Conservation (phyloP, 805 yeast genomes). For the Barnettozyma siamensis region DNA sequence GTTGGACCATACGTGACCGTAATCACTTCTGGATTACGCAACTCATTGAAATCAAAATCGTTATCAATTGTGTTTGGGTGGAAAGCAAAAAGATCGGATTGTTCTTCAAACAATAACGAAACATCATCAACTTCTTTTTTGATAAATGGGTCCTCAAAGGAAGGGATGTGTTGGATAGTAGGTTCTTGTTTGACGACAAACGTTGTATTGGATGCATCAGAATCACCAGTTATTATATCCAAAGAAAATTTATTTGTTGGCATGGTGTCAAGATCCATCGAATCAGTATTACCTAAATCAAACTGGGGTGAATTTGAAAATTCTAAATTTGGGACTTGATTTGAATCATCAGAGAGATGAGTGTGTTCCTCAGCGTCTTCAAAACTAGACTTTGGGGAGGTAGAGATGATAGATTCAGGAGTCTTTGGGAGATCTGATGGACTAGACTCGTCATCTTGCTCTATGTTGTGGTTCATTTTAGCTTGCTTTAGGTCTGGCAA, state of each 20-base stretch:
- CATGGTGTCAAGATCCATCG: slow-evolving; percentile 11
- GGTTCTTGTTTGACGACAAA: slow-evolving; percentile 14
- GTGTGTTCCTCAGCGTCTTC: slow-evolving; percentile 6
- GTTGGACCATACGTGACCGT: slow-evolving; percentile 16
- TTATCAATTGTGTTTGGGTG: slow-evolving; percentile 23
- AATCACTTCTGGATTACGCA: slow-evolving; percentile 43
- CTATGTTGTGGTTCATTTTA: slow-evolving; percentile 18
- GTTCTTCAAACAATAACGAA: slow-evolving; percentile 8
- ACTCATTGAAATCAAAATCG: slow-evolving; percentile 34
- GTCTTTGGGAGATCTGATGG: slow-evolving; percentile 19
- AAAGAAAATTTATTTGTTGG: slow-evolving; percentile 22
- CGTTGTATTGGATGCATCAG: slow-evolving; percentile 1
- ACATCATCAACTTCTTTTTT: slow-evolving; percentile 11
- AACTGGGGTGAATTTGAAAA: slow-evolving; percentile 10
- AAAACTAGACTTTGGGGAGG: slow-evolving; percentile 14
- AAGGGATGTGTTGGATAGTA: slow-evolving; percentile 1
- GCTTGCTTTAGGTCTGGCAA: slow-evolving; percentile 22
- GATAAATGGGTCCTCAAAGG: slow-evolving; percentile 7
- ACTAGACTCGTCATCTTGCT: slow-evolving; percentile 10
- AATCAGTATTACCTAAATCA: slow-evolving; percentile 9
- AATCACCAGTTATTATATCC: slow-evolving; percentile 18
- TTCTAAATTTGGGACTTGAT: slow-evolving; percentile 14
- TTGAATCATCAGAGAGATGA: background rate
- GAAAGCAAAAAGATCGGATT: slow-evolving; percentile 16
- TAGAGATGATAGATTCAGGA: slow-evolving; percentile 21